phyloP scores from a whole-genome alignment of 2,329 filamentous ascomycete species.

The Colletotrichum sp. region DNA sequence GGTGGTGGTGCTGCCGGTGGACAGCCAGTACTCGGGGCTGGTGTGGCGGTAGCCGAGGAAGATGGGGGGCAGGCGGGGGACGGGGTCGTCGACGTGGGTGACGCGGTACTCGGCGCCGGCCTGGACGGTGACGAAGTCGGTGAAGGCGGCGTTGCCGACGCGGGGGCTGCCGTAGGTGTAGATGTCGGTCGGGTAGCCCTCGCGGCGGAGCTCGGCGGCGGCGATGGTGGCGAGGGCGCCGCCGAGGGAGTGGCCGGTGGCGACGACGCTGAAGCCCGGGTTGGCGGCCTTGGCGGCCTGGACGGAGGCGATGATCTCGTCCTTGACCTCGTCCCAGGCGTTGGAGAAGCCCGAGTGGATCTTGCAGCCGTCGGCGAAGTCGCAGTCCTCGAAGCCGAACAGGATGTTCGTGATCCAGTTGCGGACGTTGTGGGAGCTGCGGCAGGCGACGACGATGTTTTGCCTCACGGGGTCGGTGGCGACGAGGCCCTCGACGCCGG shows the following conservation, averaged over 20 bases:
- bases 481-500: constrained; percentile 56
- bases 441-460: constrained; percentile 64
- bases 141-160: constrained; percentile 62
- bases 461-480: constrained; percentile 51
- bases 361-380: constrained; percentile 49
- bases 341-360: constrained; percentile 63
- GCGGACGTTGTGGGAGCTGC: constrained; percentile 61
- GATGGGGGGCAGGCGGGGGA: constrained; percentile 70
- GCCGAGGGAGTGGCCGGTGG: constrained; percentile 74
- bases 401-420: constrained; percentile 66
- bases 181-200: constrained; percentile 55
- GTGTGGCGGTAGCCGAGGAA: constrained; percentile 67
- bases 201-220: constrained; percentile 57
- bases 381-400: constrained; percentile 34
- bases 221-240: constrained; percentile 68
- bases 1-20: constrained; percentile 35
- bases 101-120: constrained; percentile 63
- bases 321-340: constrained; percentile 61
- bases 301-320: constrained; percentile 46
- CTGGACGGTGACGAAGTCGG: constrained; percentile 58
- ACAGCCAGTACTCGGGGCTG: constrained; percentile 73
- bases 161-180: constrained; percentile 74
- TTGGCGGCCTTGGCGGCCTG: constrained; percentile 45
- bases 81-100: constrained; percentile 70
- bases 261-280: constrained; percentile 58